phyloP scores from a whole-genome alignment of 2,329 filamentous ascomycete species.

The Ophiostoma himal-ulmi region DNA sequence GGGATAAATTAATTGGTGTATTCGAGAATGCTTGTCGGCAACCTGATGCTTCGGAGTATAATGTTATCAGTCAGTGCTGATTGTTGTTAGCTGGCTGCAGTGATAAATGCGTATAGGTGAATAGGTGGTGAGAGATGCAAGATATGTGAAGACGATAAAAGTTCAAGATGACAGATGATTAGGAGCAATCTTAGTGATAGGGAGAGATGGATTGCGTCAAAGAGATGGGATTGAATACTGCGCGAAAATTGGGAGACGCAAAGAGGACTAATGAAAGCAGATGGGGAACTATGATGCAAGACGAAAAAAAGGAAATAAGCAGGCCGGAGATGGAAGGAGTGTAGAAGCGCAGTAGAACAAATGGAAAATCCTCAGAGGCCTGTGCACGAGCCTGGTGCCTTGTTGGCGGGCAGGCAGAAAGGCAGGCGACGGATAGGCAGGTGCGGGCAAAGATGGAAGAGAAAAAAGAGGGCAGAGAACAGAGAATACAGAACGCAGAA shows the following conservation, averaged over 20 bases:
- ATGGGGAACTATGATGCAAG: constrained; percentile 9
- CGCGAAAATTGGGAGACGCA: constrained; percentile 5
- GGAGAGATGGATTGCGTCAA: constrained; percentile 4
- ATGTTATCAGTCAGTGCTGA: not conserved
- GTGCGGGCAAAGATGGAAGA: not conserved
- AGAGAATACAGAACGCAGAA: not conserved
- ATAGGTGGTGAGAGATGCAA: no score
- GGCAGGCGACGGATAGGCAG: not conserved
- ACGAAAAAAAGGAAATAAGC: not conserved
- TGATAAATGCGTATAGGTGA: not conserved
- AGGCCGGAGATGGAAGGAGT: not conserved
- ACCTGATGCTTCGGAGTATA: not conserved
- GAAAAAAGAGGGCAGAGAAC: not conserved
- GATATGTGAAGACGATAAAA: not conserved
- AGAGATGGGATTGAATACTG: not conserved
- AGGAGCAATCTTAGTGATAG: not conserved
- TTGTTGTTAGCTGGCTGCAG: not conserved
- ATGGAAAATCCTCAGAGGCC: not conserved
- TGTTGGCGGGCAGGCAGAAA: not conserved
- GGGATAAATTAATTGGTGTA: not conserved
- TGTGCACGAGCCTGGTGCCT: not conserved
- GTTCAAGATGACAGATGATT: not conserved
- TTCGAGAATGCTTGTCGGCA: not conserved
- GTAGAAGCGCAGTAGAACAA: not conserved
- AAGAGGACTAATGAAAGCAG: constrained; percentile 10